A percentile compares a stretch with the other conserved stretches of the same genome.
Evolutionary conservation across 2,329 filamentous ascomycete genomes (phyloP).

Genomic region (Paracoccidioides brasiliensis): DNA sequence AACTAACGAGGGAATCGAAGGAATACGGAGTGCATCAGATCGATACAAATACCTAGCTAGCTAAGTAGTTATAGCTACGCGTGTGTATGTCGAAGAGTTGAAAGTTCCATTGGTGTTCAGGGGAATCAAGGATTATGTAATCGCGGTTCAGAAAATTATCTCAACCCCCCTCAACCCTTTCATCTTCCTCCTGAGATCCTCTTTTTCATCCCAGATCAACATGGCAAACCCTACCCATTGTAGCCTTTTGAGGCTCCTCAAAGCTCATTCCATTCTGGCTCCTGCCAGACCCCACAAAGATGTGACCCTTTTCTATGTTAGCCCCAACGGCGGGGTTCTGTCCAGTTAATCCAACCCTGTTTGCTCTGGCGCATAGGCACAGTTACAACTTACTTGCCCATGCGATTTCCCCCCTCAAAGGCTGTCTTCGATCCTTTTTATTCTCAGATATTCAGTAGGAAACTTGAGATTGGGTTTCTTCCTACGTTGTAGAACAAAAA

Average conservation of each 20-base stretch:
- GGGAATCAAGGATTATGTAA: too few species aligned
- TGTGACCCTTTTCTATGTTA: conserved; percentile 11
- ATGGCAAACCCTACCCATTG: conserved; percentile 7
- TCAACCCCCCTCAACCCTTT: not conserved
- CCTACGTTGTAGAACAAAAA: not conserved
- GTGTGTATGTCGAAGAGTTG: too few species aligned
- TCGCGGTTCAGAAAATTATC: too few species aligned
- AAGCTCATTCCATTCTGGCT: not conserved
- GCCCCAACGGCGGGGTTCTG: conserved; percentile 24
- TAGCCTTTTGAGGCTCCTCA: conserved; percentile 7
- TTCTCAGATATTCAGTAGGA: not conserved
- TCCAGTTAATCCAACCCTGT: conserved; percentile 10
- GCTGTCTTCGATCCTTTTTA: not conserved
- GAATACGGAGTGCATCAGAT: too few species aligned
- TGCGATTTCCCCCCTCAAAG: not conserved
- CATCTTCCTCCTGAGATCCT: not conserved
- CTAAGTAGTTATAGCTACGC: too few species aligned
- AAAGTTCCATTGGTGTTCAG: too few species aligned
- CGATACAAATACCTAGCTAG: too few species aligned
- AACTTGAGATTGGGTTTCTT: not conserved
- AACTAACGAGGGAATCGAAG: too few species aligned
- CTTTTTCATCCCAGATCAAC: conserved; percentile 2
- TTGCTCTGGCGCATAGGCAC: conserved; percentile 3
- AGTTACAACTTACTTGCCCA: conserved; percentile 1
- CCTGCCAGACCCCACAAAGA: conserved; percentile 6